Evolutionary conservation across 768 basidiomycete species (phyloP).

Genomic region (Trametes punicea): DNA sequence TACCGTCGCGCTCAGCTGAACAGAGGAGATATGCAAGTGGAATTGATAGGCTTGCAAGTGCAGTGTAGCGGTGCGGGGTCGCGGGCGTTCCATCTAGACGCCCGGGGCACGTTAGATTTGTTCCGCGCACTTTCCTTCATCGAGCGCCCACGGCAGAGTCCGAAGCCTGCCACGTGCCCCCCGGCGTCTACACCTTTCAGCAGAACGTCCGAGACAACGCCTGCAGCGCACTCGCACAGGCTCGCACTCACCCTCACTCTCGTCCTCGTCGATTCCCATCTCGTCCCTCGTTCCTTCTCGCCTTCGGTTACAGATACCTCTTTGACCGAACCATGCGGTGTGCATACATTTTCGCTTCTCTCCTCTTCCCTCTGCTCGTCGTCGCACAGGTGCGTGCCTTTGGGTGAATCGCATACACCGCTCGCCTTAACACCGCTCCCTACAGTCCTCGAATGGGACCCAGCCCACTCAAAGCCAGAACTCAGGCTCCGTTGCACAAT

Average conservation of each 20-base stretch:
- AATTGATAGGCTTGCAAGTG: neutral
- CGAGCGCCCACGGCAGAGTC: too few relatives aligned
- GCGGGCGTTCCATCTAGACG: conserved; percentile 7
- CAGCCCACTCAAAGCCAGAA: conserved; percentile 1
- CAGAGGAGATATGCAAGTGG: neutral
- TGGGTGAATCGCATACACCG: neutral
- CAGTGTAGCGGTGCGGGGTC: conserved; percentile 7
- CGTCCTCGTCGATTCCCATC: neutral
- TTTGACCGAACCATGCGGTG: conserved; percentile 11
- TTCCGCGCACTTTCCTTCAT: conserved; percentile 1
- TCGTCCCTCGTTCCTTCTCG: conserved; percentile 7
- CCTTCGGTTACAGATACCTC: neutral
- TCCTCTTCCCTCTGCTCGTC: conserved; percentile 40
- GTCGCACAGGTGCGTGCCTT: conserved; percentile 35
- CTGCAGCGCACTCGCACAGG: neutral
- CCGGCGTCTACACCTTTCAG: neutral
- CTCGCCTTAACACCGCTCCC: conserved; percentile 15
- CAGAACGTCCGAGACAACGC: conserved; percentile 10
- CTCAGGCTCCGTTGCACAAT: neutral
- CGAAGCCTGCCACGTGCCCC: too few relatives aligned
- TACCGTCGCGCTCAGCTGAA: conserved; percentile 8
- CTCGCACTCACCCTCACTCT: neutral
- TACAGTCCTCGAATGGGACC: neutral
- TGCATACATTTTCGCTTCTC: conserved; percentile 18
- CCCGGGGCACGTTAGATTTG: neutral